Percentiles rank a stretch among this genome's conserved stretches.
These are phyloP conservation scores for Diaporthe vaccinii DNA, from an alignment of 2,329 filamentous ascomycete genomes.

Conservation along the genomic window DNA sequence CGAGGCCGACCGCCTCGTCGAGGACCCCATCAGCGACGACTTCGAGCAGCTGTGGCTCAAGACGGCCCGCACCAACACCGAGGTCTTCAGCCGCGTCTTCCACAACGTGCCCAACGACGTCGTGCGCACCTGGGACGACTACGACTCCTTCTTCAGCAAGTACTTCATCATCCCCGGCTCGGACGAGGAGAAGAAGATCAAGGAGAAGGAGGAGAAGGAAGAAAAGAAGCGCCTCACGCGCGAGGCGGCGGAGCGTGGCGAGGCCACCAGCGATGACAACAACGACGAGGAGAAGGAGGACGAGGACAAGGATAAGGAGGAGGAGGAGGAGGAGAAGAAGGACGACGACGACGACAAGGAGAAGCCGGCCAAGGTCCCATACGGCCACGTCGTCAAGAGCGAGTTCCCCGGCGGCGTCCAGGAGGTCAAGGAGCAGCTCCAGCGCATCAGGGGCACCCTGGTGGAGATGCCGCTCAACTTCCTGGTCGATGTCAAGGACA, in stretches of 20 bases:
- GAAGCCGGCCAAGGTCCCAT: constrained; percentile 72
- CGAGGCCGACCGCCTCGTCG: constrained; percentile 75
- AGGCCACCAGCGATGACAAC: neutral
- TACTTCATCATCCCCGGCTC: constrained; percentile 73
- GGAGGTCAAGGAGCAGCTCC: constrained; percentile 80
- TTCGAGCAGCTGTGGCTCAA: constrained; percentile 80
- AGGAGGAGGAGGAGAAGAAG: constrained; percentile 60
- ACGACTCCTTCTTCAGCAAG: constrained; percentile 77
- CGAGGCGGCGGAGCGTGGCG: constrained; percentile 5
- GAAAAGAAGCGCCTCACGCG: constrained; percentile 44
- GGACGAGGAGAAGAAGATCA: constrained; percentile 53
- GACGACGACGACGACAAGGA: constrained; percentile 53
- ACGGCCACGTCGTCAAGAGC: constrained; percentile 88
- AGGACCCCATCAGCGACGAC: constrained; percentile 77
- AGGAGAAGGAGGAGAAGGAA: constrained; percentile 60
- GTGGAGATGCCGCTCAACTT: constrained; percentile 95
- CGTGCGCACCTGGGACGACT: constrained; percentile 79
- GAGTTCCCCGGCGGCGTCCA: constrained; percentile 80
- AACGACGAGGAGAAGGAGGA: constrained; percentile 62
- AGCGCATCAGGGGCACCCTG: constrained; percentile 75
- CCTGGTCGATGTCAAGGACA: constrained; percentile 83
- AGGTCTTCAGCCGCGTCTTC: constrained; percentile 85
- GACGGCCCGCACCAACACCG: constrained; percentile 83
- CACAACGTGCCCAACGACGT: constrained; percentile 80
- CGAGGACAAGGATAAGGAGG: constrained; percentile 60